Conservation (phyloP, 1,139 yeast species). For the Suhomyces maxii region DNA sequence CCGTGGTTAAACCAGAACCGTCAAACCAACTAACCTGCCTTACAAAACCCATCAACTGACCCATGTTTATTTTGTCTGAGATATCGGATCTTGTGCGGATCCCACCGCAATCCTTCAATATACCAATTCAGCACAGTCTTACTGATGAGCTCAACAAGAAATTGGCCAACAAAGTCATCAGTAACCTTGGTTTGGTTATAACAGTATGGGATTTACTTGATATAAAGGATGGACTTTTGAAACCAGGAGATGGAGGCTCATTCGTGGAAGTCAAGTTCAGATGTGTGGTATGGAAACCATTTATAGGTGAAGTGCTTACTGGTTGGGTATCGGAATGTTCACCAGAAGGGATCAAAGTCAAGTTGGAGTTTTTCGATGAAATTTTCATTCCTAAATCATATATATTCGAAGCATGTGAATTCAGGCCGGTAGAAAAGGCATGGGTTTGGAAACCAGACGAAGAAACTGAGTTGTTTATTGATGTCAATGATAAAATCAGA, state of each 20-base stretch:
- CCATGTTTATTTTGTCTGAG: conserved; percentile 82
- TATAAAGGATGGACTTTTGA: conserved; percentile 82
- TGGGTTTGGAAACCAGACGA: conserved; percentile 91
- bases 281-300: conserved; percentile 84
- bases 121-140: conserved; percentile 69
- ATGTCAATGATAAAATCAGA: conserved; percentile 85
- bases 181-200: conserved; percentile 79
- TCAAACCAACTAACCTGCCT: neutral
- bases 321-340: conserved; percentile 94
- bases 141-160: conserved; percentile 81
- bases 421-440: conserved; percentile 74
- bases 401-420: conserved; percentile 77
- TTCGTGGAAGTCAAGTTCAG: conserved; percentile 76
- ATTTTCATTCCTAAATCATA: conserved; percentile 81
- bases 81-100: conserved; percentile 82
- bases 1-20: neutral
- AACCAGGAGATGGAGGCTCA: conserved; percentile 96
- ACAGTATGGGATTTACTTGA: conserved; percentile 80
- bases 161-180: conserved; percentile 80
- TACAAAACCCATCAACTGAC: neutral
- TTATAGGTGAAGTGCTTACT: conserved; percentile 87
- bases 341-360: conserved; percentile 79
- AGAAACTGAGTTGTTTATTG: conserved; percentile 74
- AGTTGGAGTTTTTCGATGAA: conserved; percentile 88
- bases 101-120: conserved; percentile 80